Evolutionary conservation across 352 stramenopile species (phyloP).

Genomic region (Globisporangium yorkense): DNA sequence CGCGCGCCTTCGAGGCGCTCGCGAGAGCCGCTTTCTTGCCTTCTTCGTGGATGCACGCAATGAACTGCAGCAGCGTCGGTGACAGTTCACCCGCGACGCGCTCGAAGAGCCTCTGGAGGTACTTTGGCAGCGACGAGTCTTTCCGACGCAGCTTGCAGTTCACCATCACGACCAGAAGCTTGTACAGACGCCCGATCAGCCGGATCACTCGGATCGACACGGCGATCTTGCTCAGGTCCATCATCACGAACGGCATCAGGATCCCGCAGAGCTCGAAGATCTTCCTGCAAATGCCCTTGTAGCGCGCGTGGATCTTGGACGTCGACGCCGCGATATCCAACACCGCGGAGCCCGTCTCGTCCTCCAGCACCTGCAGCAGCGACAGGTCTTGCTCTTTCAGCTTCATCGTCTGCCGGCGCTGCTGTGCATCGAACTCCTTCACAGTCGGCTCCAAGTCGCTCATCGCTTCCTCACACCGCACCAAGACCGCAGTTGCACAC

Average conservation of each 20-base stretch:
- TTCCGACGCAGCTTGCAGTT: slow-evolving; percentile 38
- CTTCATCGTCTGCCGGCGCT: slow-evolving; percentile 28
- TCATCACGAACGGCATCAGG: slow-evolving; percentile 38
- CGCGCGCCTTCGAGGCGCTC: slow-evolving; percentile 8
- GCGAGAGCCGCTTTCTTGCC: slow-evolving; percentile 18
- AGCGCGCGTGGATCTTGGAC: slow-evolving; percentile 15
- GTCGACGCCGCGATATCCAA: slow-evolving; percentile 18
- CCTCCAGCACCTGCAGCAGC: slow-evolving; percentile 29
- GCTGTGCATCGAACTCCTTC: slow-evolving; percentile 32
- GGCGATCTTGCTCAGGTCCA: slow-evolving; percentile 28
- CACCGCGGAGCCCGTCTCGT: slow-evolving; percentile 24
- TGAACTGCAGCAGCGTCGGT: slow-evolving; percentile 40
- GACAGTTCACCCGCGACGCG: slow-evolving; percentile 33
- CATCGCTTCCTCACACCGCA: slow-evolving; percentile 24
- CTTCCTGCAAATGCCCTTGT: slow-evolving; percentile 26
- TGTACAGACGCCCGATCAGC: slow-evolving; percentile 40
- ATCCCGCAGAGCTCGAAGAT: slow-evolving; percentile 30
- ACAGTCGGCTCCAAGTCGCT: slow-evolving; percentile 21
- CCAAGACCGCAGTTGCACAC: slow-evolving; percentile 24
- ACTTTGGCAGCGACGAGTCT: slow-evolving; percentile 28
- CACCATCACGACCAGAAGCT: slow-evolving; percentile 36
- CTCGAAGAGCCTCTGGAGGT: slow-evolving; percentile 43
- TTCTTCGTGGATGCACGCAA: slow-evolving; percentile 43
- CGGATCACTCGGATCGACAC: slow-evolving; percentile 39
- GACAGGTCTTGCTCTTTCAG: slow-evolving; percentile 33